These are phyloP conservation scores for Amphirosellinia nigrospora DNA, from an alignment of 495 filamentous ascomycete species.

Conservation along the genomic window DNA sequence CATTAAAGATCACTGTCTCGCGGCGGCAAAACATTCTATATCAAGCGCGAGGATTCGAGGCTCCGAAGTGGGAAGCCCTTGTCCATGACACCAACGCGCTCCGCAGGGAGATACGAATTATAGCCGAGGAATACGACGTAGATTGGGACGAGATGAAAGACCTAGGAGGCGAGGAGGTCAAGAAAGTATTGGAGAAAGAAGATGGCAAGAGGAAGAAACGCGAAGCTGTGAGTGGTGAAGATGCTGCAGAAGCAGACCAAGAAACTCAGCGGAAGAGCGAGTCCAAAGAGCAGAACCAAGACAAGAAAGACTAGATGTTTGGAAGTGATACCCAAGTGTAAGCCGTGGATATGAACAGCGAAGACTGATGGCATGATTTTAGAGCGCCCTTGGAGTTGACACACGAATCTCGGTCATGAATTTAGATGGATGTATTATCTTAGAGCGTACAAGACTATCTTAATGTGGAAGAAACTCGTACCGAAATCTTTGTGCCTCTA, in stretches of 20 bases:
- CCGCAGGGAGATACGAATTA: conserved; percentile 76
- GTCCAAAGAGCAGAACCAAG: conserved; percentile 33
- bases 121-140: conserved; percentile 90
- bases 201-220: conserved; percentile 47
- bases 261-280: conserved; percentile 53
- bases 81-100: conserved; percentile 84
- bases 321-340: not conserved
- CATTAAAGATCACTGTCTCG: conserved; percentile 84
- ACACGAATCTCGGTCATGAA: not conserved
- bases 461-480: not conserved
- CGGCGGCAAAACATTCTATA: conserved; percentile 80
- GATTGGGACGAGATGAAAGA: conserved; percentile 88
- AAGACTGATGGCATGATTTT: not conserved
- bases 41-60: conserved; percentile 73
- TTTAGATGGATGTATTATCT: not conserved
- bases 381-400: not conserved
- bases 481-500: not conserved
- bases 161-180: conserved; percentile 75
- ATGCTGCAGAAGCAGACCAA: conserved; percentile 57
- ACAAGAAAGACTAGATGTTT: conserved; percentile 14
- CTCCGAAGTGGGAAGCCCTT: conserved; percentile 75
- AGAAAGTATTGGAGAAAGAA: conserved; percentile 70
- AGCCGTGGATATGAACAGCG: not conserved
- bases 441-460: not conserved
- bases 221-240: conserved; percentile 41